Base-by-base conservation (phyloP, 78 protist species). In the Anaeramoeba flamelloides region DNA sequence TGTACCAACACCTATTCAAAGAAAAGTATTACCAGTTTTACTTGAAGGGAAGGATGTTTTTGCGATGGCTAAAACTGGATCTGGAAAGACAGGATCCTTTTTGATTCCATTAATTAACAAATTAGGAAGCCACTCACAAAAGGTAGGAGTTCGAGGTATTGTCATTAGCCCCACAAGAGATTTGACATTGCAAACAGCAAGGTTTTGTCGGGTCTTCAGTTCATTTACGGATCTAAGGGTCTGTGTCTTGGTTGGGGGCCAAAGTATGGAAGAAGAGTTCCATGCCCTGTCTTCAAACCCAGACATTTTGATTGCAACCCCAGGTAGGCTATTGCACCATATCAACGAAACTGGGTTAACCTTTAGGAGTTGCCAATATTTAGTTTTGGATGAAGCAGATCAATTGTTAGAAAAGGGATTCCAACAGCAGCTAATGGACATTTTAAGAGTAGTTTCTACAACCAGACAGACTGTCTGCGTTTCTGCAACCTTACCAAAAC, bases 321-420 rank as follows among this genome's bases (percentile, higher is more conserved):
- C 99, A 0, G 99, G 99, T 34, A 93, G 98, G 1, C 84, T 95
- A 4, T 39, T 90, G 82, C 98, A 94, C 85, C 82, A 85, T 75
- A 53, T 89, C n/a, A 64, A 86, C 31, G 94, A 94, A 41, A 92
- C 90, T 74, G 85, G 82, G 4, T 76, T 95, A 76, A 0, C 80
- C 2, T 84, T 96, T 38, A 0, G 1, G 36, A 3, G 85, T 0
- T 86, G 89, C 26, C 86, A 92, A 79, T 87, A 84, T 38, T 77
- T 91, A 0, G 96, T 97, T 31, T 93, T 93, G 77, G 99, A 97
- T 76, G 99, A 97, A 81, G 98, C 98, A 4, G 99, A 97, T 80
- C 86, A 92, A 1, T 82, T 97, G 34, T 97, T 97, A 84, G 99
- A 97, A 83, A 89, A 92, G 93, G 97, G 98, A 36, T 91, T 97